Base-by-base conservation (phyloP, 306 rosid species). In the Phaseolus lunatus region DNA sequence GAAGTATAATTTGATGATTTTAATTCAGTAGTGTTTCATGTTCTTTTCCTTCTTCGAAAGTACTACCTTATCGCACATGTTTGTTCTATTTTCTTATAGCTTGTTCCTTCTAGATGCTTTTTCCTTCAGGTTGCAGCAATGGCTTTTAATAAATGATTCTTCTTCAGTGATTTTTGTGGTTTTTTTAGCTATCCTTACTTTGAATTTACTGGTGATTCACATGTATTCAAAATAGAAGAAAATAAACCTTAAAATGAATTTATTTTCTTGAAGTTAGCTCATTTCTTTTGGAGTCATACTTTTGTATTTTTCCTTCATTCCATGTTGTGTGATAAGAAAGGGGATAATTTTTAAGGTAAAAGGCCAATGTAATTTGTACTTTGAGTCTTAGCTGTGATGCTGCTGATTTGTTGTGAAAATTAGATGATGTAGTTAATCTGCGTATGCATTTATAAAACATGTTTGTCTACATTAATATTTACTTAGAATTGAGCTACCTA, bases 201-300 rank as follows among this genome's bases (percentile, higher is more conserved):
- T 44, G 49, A 57, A 20, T 68, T 43, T 8, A 47, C 22, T 57
- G 48, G 62, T 5, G 12, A 44, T 57, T 9, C 23, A 41, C 59
- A 15, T 47, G 20, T 67, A 22, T 41, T 59, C 24, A n/a, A 56
- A 57, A 44, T 19, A 4, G 47, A 12, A 57, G 37, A 58, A 69
- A 33, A 2, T 19, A 67, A 54, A 27, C 59, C 13, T 43, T 18
- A 19, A 57, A 58, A 56, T 48, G 39, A 19, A 33, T 29, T 78
- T 59, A 47, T 16, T 70, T 70, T 79, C 72, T 71, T 71, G 37
- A 71, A 62, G 45, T 48, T 65, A 7, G 66, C 33, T 49, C 35
- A 37, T 59, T 35, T 49, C 47, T 15, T 39, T 49, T n/a, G 45
- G 54, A 61, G 52, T 52, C 27, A 13, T 50, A n/a, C 56, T 70